A percentile compares a stretch with the other conserved stretches of the same genome.
Conservation (phyloP, 768 basidiomycete genomes). For the Mrakia hoshinonis region DNA sequence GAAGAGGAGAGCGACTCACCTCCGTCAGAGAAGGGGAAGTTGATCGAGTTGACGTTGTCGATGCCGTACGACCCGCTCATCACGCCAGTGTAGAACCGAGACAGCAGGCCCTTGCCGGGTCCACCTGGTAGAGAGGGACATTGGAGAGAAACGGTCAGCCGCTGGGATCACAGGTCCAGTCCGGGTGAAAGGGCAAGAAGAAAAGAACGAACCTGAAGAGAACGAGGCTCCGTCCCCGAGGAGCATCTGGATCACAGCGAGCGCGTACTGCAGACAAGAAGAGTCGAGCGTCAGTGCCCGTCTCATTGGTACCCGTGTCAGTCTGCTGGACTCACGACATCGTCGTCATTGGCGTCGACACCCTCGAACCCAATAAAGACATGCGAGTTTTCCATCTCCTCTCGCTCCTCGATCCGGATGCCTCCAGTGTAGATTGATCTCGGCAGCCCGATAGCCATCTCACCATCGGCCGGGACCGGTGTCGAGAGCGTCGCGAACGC, state of each 20-base stretch:
- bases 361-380: constrained; percentile 90
- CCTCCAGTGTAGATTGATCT: constrained; percentile 65
- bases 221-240: constrained; percentile 94
- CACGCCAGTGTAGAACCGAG: constrained; percentile 29
- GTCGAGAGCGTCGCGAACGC: constrained; percentile 25
- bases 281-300: background rate
- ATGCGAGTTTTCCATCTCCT: constrained; percentile 79
- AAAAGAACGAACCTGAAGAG: constrained; percentile 59
- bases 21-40: constrained; percentile 23
- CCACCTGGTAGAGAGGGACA: constrained; percentile 1
- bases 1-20: background rate
- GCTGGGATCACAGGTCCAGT: too few species aligned
- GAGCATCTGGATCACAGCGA: constrained; percentile 88
- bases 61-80: constrained; percentile 26
- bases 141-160: background rate
- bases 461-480: constrained; percentile 28
- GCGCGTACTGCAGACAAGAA: constrained; percentile 49
- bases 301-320: background rate
- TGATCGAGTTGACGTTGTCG: constrained; percentile 27
- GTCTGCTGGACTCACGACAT: constrained; percentile 46
- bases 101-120: constrained; percentile 28
- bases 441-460: constrained; percentile 14
- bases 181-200: background rate
- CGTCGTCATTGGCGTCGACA: constrained; percentile 69
- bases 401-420: constrained; percentile 43